Conservation (phyloP, 805 yeast genomes). For the Wickerhamiella vanderwaltii region DNA sequence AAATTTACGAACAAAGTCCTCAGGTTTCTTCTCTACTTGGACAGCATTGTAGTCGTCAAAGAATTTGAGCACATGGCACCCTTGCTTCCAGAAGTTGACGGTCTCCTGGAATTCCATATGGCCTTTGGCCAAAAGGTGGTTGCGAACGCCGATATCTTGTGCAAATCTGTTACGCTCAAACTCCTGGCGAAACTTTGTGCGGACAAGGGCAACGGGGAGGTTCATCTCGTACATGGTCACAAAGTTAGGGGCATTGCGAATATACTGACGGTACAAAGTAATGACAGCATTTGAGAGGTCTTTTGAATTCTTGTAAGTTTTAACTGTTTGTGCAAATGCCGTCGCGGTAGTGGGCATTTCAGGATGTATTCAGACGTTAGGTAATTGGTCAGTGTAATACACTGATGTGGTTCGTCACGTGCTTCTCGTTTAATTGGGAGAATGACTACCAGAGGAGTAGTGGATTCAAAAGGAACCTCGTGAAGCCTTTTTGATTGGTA, state of each 20-base stretch:
- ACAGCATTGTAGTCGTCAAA: conserved; percentile 56
- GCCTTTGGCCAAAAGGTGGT: conserved; percentile 65
- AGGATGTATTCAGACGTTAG: background rate
- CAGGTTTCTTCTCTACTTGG: conserved; percentile 38
- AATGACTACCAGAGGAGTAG: background rate
- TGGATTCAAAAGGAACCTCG: background rate
- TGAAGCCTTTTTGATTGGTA: background rate
- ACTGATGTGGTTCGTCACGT: too few relatives aligned
- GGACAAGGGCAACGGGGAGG: conserved; percentile 64
- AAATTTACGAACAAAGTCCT: conserved; percentile 61
- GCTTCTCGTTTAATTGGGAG: too few relatives aligned
- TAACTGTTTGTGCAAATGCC: conserved; percentile 72
- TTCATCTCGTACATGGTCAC: conserved; percentile 35
- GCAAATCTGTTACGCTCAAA: conserved; percentile 77
- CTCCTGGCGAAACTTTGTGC: conserved; percentile 79
- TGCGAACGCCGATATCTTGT: conserved; percentile 49
- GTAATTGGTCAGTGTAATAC: conserved; percentile 4
- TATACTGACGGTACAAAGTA: conserved; percentile 59
- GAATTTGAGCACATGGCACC: conserved; percentile 70
- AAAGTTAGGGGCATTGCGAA: conserved; percentile 32
- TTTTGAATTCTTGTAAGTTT: conserved; percentile 45
- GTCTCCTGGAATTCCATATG: conserved; percentile 86
- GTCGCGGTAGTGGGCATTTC: conserved; percentile 58
- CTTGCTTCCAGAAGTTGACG: conserved; percentile 83
- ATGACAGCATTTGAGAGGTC: conserved; percentile 56